Evolutionary conservation across 2,329 filamentous ascomycete species (phyloP).

Genomic region (Aureobasidium sp.): DNA sequence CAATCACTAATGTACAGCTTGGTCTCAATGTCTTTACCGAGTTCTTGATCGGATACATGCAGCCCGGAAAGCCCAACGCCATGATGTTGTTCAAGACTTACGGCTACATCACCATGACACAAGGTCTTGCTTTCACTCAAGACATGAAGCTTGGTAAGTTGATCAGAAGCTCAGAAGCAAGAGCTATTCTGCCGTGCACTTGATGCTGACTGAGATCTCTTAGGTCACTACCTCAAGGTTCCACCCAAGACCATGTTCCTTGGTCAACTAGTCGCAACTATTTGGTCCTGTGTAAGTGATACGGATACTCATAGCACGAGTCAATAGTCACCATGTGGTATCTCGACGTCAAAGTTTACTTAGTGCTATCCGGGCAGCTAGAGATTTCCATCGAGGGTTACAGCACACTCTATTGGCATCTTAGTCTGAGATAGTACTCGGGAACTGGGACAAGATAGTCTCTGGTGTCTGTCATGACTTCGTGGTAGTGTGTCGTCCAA

Average conservation of each 20-base stretch:
- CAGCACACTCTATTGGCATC: no score
- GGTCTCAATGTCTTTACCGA: slow-evolving; percentile 46
- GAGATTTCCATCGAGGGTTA: no score
- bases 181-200: not conserved
- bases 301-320: no score
- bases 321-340: no score
- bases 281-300: not conserved
- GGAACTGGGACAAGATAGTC: no score
- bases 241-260: slow-evolving; percentile 65
- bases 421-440: no score
- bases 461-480: no score
- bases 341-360: no score
- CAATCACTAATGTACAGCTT: slow-evolving; percentile 60
- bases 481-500: no score
- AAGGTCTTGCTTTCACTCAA: slow-evolving; percentile 79
- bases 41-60: slow-evolving; percentile 73
- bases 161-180: no score
- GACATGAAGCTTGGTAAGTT: slow-evolving; percentile 65
- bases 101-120: slow-evolving; percentile 34
- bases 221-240: slow-evolving; percentile 72
- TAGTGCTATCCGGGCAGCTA: no score
- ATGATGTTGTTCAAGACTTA: slow-evolving; percentile 80
- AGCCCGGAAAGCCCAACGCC: slow-evolving; percentile 75
- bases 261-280: slow-evolving; percentile 65
- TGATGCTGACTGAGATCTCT: not conserved